Conservation (phyloP, 495 filamentous ascomycete species). For the Aspergillus egyptiacus region DNA sequence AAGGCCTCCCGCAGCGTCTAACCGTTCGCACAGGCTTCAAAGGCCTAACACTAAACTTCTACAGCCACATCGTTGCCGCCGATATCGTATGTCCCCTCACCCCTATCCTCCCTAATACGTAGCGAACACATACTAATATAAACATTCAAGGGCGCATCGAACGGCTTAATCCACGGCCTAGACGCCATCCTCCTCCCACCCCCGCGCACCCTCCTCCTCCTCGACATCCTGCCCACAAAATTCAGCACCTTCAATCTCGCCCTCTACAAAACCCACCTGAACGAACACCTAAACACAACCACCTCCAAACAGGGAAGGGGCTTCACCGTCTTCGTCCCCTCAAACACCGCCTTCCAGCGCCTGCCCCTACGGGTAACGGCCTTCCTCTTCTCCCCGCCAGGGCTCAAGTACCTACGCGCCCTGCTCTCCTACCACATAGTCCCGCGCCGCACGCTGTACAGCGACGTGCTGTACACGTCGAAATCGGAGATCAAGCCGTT, state of each 20-base stretch:
- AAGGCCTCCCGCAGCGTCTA: conserved; percentile 59
- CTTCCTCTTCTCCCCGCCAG: conserved; percentile 17
- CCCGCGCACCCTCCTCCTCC: conserved; percentile 48
- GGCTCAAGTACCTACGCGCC: conserved; percentile 12
- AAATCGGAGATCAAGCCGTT: conserved; percentile 18
- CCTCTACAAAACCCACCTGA: conserved; percentile 64
- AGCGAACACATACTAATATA: conserved; percentile 10
- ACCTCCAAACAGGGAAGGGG: conserved; percentile 61
- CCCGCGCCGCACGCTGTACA: conserved; percentile 68
- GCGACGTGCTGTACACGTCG: conserved; percentile 49
- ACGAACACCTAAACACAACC: conserved; percentile 47
- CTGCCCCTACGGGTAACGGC: conserved; percentile 12
- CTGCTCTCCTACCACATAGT: conserved; percentile 37
- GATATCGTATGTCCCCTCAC: conserved; percentile 50
- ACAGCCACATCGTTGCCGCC: conserved; percentile 54
- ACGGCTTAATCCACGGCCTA: conserved; percentile 77
- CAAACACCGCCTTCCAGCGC: conserved; percentile 17
- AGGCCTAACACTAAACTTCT: conserved; percentile 68
- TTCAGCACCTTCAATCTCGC: conserved; percentile 75
- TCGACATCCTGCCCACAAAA: conserved; percentile 60
- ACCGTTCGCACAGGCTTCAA: conserved; percentile 50
- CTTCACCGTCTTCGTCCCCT: conserved; percentile 14
- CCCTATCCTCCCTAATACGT: background rate
- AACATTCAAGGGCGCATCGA: conserved; percentile 46
- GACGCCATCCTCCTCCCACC: conserved; percentile 69